Evolutionary conservation across 108 stramenopile species (phyloP).

Genomic region (Seminavis robusta): DNA sequence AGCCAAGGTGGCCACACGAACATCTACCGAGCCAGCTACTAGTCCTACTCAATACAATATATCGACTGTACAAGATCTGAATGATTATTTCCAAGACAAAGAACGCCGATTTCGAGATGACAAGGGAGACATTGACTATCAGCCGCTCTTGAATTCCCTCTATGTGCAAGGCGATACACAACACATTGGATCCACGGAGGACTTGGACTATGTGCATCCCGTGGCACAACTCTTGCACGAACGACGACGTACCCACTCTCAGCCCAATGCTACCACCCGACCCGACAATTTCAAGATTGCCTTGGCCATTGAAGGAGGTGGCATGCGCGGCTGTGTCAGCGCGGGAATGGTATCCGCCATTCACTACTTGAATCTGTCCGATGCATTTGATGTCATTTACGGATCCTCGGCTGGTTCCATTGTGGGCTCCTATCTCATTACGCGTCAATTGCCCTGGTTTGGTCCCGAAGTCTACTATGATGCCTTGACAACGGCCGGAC

Average conservation of each 20-base stretch:
- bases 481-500: constrained; percentile 72
- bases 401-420: constrained; percentile 88
- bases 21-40: too few species aligned
- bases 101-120: constrained; percentile 36
- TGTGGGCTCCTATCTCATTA: constrained; percentile 86
- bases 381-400: constrained; percentile 90
- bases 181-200: constrained; percentile 57
- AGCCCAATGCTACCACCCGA: constrained; percentile 9
- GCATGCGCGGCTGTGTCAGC: constrained; percentile 94
- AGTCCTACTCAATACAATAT: too few species aligned
- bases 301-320: constrained; percentile 92
- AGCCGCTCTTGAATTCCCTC: constrained; percentile 43
- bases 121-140: constrained; percentile 50
- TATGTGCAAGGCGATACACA: constrained; percentile 76
- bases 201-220: constrained; percentile 64
- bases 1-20: too few species aligned
- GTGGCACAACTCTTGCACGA: constrained; percentile 71
- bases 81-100: constrained; percentile 52
- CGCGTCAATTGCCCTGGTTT: constrained; percentile 81
- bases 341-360: constrained; percentile 94
- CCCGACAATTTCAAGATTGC: constrained; percentile 70
- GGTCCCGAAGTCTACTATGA: constrained; percentile 97
- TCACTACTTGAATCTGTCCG: constrained; percentile 76
- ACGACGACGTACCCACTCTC: constrained; percentile 23
- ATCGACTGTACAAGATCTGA: constrained; percentile 29